Base-by-base conservation (phyloP, 768 basidiomycete species). In the Mycena galericulata region DNA sequence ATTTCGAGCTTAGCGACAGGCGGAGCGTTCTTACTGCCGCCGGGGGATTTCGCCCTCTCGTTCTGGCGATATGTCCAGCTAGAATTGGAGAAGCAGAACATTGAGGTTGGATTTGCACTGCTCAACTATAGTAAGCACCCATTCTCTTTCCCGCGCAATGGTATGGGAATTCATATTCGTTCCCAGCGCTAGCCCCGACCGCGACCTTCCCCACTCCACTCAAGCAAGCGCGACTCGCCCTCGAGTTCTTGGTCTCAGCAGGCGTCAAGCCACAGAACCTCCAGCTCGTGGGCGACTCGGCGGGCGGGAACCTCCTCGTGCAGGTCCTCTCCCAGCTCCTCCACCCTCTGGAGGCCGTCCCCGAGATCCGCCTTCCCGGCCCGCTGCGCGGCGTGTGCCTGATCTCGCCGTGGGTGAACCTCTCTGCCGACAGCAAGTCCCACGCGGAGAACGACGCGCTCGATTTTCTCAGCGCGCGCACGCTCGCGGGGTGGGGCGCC, bases 361-460 rank as follows among this genome's bases (percentile, higher is more conserved):
- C 76, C 6, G 22, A 54, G 20, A 57, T 79, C 53, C 36, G 58
- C 14, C 71, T 76, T 27, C 55, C 67, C 30, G 65, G 74, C 9
- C 72, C 61, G 4, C 29, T 81, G 27, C 73, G 75, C n/a, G 76
- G 78, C 14, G 70, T 57, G 4, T 73, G 66, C 43, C 67, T 80
- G 36, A 73, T 82, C 49, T 80, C 80, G 0, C 82, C 82, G 18
- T 85, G 83, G 83, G 73, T 76, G 9, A 70, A 68, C 46, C 72
- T 82, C 30, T 47, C 70, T 26, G 73, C 67, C 11, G 69, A 74
- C 10, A 73, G 73, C 27, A 57, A 63, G n/a, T 80, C 77, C 12
- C 73, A 74, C 60, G 17, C 27, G 22, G 71, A 67, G 46, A 79
- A 81, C 63, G 71, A 70, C 34, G 46, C 66, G 24, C 73, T 46